A percentile compares a stretch with the other conserved stretches of the same genome.
Evolutionary conservation across 257 asterid genomes (phyloP).

Genomic region (Coffea eugenioides): DNA sequence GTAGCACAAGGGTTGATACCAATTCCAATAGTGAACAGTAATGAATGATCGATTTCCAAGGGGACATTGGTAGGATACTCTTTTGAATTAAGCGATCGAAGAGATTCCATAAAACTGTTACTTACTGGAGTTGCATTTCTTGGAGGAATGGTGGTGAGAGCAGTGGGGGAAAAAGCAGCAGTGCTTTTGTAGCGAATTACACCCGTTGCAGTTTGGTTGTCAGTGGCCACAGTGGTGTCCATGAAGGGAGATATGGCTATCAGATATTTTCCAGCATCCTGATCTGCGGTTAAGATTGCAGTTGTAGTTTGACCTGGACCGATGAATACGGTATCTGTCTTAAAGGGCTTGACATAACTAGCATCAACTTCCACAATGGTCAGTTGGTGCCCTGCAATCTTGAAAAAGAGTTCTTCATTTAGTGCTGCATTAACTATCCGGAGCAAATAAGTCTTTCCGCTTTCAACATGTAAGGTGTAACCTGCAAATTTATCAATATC

Average conservation of each 20-base stretch:
- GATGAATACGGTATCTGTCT: constrained; percentile 61
- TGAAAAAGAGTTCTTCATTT: constrained; percentile 73
- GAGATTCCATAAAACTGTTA: constrained; percentile 40
- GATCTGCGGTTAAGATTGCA: constrained; percentile 54
- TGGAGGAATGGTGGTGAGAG: constrained; percentile 42
- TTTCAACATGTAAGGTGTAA: constrained; percentile 54
- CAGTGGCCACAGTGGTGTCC: constrained; percentile 65
- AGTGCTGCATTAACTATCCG: constrained; percentile 64
- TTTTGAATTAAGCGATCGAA: constrained; percentile 56
- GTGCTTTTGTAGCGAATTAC: constrained; percentile 39
- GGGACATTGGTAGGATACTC: constrained; percentile 55
- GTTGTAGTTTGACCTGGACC: constrained; percentile 79
- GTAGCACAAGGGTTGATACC: constrained; percentile 63
- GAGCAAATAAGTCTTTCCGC: constrained; percentile 61
- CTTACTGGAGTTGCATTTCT: constrained; percentile 50
- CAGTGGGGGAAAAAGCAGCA: constrained; percentile 29
- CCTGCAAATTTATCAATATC: constrained; percentile 29
- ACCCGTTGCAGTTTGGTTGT: constrained; percentile 54
- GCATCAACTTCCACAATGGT: constrained; percentile 75
- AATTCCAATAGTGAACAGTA: constrained; percentile 55
- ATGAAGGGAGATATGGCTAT: constrained; percentile 66
- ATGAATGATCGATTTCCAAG: constrained; percentile 41
- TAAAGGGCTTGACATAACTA: constrained; percentile 57
- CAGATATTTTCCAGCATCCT: constrained; percentile 36
- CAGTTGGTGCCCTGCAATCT: constrained; percentile 54